Conservation (phyloP, 805 yeast species). For the Yarrowia porcina region DNA sequence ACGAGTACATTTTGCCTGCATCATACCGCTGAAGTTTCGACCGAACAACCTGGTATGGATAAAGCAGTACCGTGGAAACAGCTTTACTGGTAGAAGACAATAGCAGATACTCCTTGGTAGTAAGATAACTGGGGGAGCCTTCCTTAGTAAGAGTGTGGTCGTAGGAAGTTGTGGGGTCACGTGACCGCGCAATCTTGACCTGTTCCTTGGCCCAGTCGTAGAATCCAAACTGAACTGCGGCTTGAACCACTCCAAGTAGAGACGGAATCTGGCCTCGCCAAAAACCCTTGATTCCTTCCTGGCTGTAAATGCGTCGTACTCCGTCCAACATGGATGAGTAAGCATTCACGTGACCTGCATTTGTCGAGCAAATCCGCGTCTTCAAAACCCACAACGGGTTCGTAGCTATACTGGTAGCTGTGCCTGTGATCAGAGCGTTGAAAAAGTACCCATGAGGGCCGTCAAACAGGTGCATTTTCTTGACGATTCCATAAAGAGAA, state of each 20-base stretch:
- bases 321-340: slow-evolving; percentile 62
- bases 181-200: neutral
- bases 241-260: slow-evolving; percentile 79
- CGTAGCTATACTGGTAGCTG: slow-evolving; percentile 68
- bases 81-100: slow-evolving; percentile 69
- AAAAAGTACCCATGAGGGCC: slow-evolving; percentile 43
- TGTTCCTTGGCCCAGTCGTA: slow-evolving; percentile 51
- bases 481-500: slow-evolving; percentile 45
- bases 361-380: slow-evolving; percentile 73
- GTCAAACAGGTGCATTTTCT: neutral
- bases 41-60: slow-evolving; percentile 80
- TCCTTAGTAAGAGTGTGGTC: neutral
- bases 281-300: slow-evolving; percentile 60
- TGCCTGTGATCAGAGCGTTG: slow-evolving; percentile 69
- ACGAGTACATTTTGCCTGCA: slow-evolving; percentile 35
- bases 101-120: slow-evolving; percentile 56
- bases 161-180: neutral
- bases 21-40: slow-evolving; percentile 64
- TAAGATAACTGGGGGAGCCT: slow-evolving; percentile 27
- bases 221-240: slow-evolving; percentile 80
- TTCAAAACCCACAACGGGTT: slow-evolving; percentile 96
- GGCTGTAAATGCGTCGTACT: slow-evolving; percentile 43
- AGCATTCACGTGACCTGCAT: slow-evolving; percentile 43
- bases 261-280: slow-evolving; percentile 77
- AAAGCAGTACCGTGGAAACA: slow-evolving; percentile 61